These are phyloP conservation scores for Psilocybe mexicana DNA, from an alignment of 1,284 basidiomycete species.

Conservation along the genomic window DNA sequence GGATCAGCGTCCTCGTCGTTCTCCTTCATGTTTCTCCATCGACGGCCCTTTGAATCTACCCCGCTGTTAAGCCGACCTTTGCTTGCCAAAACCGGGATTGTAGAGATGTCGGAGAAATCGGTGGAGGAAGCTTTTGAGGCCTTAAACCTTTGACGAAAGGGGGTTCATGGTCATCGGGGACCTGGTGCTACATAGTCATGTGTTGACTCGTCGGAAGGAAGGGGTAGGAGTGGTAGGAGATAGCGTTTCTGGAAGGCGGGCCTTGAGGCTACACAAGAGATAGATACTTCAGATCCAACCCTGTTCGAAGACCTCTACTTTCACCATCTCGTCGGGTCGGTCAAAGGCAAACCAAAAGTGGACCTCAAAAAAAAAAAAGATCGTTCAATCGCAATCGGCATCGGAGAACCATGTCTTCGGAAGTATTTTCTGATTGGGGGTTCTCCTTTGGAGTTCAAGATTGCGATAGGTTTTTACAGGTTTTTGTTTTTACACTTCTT, in stretches of 20 bases:
- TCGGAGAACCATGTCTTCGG: slow-evolving; percentile 5
- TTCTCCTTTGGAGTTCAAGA: background rate
- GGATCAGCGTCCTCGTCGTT: too few species aligned
- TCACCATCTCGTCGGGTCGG: background rate
- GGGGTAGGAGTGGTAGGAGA: background rate
- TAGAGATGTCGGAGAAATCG: slow-evolving; percentile 6
- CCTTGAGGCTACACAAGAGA: background rate
- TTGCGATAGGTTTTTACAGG: background rate
- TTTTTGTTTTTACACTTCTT: slow-evolving; percentile 1
- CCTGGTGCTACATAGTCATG: background rate
- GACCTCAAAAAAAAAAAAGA: background rate
- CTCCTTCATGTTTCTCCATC: too few species aligned
- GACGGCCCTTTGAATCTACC: too few species aligned
- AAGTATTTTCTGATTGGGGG: slow-evolving; percentile 4
- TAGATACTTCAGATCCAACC: background rate
- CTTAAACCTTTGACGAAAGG: background rate
- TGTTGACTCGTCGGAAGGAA: background rate
- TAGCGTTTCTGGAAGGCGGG: background rate
- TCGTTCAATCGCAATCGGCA: background rate
- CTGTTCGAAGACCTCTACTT: background rate
- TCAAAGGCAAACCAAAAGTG: background rate
- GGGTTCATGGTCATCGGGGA: background rate
- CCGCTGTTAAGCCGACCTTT: too few species aligned
- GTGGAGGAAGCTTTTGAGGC: too few species aligned
- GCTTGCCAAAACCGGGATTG: background rate